A percentile compares a stretch with the other conserved stretches of the same genome.
Evolutionary conservation across 202 grass and related monocot genomes (phyloP).

Genomic region (Cymbopogon flexuosus): DNA sequence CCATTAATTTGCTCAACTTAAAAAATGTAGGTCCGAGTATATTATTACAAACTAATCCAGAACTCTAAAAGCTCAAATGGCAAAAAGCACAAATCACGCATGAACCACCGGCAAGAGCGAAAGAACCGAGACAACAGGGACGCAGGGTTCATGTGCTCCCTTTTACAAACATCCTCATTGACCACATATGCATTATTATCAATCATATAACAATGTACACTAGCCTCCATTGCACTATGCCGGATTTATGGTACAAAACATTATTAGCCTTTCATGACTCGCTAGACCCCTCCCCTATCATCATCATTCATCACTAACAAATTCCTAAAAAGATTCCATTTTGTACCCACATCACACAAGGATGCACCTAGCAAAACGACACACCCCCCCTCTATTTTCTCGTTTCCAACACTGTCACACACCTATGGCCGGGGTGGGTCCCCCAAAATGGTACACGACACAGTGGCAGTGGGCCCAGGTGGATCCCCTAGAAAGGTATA

Average conservation of each 20-base stretch:
- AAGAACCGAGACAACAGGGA: background rate
- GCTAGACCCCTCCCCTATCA: background rate
- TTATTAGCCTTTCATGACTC: conserved; percentile 24
- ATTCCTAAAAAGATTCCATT: background rate
- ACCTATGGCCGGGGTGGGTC: background rate
- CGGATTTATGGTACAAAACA: conserved; percentile 30
- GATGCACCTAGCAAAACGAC: conserved; percentile 42
- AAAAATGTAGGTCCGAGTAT: background rate
- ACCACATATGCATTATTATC: conserved; percentile 19
- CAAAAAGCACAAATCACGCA: background rate
- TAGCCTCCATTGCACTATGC: conserved; percentile 23
- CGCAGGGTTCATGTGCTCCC: conserved; percentile 15
- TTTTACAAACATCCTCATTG: conserved; percentile 28
- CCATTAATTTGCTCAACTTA: no score
- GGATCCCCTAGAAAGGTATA: no score
- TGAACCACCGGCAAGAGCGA: background rate
- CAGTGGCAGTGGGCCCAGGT: background rate
- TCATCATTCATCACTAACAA: conserved; percentile 11
- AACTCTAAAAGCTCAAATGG: background rate
- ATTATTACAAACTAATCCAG: background rate
- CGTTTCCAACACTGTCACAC: background rate
- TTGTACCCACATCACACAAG: conserved; percentile 3
- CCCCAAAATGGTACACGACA: background rate
- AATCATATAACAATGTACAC: conserved; percentile 41
- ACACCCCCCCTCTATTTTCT: background rate